These are phyloP conservation scores for Puccinia sorghi DNA, from an alignment of 1,284 basidiomycete genomes.

Conservation along the genomic window DNA sequence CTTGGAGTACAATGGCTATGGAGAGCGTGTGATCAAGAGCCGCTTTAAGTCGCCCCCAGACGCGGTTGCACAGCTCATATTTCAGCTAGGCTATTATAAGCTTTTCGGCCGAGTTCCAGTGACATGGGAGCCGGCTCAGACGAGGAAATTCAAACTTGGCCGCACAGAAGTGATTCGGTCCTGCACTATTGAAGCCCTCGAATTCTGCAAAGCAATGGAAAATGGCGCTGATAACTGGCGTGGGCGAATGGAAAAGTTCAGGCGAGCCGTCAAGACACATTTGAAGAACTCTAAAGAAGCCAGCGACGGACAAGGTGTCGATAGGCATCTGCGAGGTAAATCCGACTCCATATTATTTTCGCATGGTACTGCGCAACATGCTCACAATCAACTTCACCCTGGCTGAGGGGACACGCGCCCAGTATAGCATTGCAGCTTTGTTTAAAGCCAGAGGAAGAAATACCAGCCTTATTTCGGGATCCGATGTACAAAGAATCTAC, in stretches of 20 bases:
- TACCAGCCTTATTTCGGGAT: constrained; percentile 72
- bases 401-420: not conserved
- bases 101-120: constrained; percentile 69
- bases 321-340: constrained; percentile 82
- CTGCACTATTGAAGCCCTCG: constrained; percentile 77
- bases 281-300: constrained; percentile 85
- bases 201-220: constrained; percentile 86
- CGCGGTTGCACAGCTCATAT: constrained; percentile 75
- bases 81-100: constrained; percentile 92
- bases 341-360: constrained; percentile 46
- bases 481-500: constrained; percentile 69
- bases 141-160: constrained; percentile 85
- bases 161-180: constrained; percentile 92
- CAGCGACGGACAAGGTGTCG: constrained; percentile 90
- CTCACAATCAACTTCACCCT: not conserved
- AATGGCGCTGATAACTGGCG: constrained; percentile 59
- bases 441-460: constrained; percentile 71
- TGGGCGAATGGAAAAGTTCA: constrained; percentile 69
- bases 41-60: constrained; percentile 82
- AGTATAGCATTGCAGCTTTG: constrained; percentile 72
- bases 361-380: not conserved
- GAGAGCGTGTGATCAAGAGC: constrained; percentile 85
- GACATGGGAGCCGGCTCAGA: constrained; percentile 93
- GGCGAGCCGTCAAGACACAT: constrained; percentile 76
- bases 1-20: constrained; percentile 86